phyloP scores from a whole-genome alignment of 306 rosid species.

The Prunus dulcis region DNA sequence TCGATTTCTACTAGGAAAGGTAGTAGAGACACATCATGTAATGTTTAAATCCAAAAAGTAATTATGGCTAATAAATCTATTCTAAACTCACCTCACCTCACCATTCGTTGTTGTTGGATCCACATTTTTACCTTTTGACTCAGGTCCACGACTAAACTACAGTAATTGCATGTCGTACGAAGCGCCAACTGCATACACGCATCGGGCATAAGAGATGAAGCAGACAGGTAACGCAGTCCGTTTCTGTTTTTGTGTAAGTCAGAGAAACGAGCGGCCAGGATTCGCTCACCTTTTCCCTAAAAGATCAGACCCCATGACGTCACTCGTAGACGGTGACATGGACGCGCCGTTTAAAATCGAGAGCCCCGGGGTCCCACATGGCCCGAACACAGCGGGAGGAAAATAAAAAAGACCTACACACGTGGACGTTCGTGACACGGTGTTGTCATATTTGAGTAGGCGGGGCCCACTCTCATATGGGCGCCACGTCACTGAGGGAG shows the following conservation, averaged over 20 bases:
- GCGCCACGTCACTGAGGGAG: constrained; percentile 24
- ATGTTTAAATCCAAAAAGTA: no score
- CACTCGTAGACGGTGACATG: constrained; percentile 12
- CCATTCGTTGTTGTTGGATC: background rate
- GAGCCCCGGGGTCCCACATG: constrained; percentile 19
- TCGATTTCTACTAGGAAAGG: no score
- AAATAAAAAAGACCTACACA: constrained; percentile 11
- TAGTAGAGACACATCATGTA: no score
- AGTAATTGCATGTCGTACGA: background rate
- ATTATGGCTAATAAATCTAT: no score
- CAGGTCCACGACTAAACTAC: background rate
- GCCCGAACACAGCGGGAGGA: constrained; percentile 41
- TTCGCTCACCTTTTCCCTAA: background rate
- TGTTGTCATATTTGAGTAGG: background rate
- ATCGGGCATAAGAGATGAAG: background rate
- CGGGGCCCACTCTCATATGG: constrained; percentile 18
- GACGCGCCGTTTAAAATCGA: constrained; percentile 19
- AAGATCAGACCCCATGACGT: constrained; percentile 23
- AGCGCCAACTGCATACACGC: background rate
- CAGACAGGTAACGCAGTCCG: background rate
- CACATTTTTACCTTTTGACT: background rate
- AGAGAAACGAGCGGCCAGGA: constrained; percentile 18
- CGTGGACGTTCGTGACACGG: constrained; percentile 28
- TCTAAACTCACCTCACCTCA: background rate
- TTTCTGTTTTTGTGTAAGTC: background rate